These are phyloP conservation scores for Mikania micrantha DNA, from an alignment of 129 eudicot genomes.

Conservation along the genomic window DNA sequence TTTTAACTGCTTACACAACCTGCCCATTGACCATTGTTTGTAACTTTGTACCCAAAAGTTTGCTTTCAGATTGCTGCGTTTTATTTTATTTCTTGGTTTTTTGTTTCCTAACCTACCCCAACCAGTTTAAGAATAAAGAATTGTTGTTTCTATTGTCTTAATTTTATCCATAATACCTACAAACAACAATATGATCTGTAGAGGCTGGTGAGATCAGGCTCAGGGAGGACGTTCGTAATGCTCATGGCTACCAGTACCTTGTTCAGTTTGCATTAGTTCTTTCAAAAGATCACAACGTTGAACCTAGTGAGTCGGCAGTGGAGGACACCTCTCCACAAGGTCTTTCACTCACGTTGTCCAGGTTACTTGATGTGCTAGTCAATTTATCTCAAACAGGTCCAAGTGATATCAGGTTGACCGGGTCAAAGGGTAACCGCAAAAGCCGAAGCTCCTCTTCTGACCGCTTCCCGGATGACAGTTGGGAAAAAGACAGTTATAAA, in stretches of 20 bases:
- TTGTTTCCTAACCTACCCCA: background rate
- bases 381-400: conserved; percentile 80
- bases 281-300: conserved; percentile 42
- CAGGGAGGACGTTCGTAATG: conserved; percentile 95
- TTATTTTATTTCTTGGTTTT: background rate
- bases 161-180: conserved; percentile 11
- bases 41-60: background rate
- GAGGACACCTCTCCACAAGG: conserved; percentile 34
- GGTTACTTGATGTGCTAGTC: conserved; percentile 90
- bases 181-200: conserved; percentile 22
- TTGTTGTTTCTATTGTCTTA: background rate
- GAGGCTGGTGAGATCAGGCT: conserved; percentile 90
- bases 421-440: conserved; percentile 39
- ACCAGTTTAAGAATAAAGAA: background rate
- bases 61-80: background rate
- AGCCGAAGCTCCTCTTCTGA: conserved; percentile 57
- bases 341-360: conserved; percentile 74
- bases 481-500: conserved; percentile 79
- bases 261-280: conserved; percentile 91
- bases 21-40: too few species aligned
- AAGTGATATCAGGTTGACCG: conserved; percentile 27
- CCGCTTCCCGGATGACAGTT: conserved; percentile 41
- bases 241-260: conserved; percentile 92
- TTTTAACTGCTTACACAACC: background rate
- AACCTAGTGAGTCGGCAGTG: conserved; percentile 20